Evolutionary conservation across 2,329 filamentous ascomycete species (phyloP), one percentile per base, ranked within the genome.

Genomic region (Ophiocordyceps camponoti-saundersi): DNA sequence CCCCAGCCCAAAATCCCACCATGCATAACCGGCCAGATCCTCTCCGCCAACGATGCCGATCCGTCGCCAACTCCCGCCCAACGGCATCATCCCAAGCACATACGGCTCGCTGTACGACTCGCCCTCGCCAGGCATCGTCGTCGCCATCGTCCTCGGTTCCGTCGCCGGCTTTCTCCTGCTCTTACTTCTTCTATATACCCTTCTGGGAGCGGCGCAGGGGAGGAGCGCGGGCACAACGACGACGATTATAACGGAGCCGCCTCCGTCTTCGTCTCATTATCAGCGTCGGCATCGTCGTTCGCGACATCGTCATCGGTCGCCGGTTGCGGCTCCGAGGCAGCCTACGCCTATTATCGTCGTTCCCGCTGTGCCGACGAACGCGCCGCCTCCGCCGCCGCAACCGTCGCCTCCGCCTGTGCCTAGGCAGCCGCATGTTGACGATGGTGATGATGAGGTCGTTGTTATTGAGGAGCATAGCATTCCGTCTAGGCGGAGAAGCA

Each of bases 81-180:
- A 15, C 32, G 15, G n/a, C 46, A 52, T 62, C 44, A 57, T 67
- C 47, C 64, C 65, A 15, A 53, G 59, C 29, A 53, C 56, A 8
- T 68, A 68, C 56, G 59, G 57, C 50, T 50, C 50, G 20, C 52
- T 58, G 21, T 44, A 61, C 45, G 65, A 51, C 58, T 73, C 56
- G 52, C 69, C 59, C 54, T 56, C 54, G 18, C 72, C 68, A 0
- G 68, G 63, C 49, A 59, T 61, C 45, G 57, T 71, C 15, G 68
- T 59, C 11, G 68, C 61, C 52, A 68, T 70, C 48, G 65, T 68
- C 5, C 59, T 71, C 45, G 68, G 67, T 51, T 62, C 65, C 41
- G 63, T 70, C 44, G 65, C 61, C 26, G 75, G 67, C 46, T 72
- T 78, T 57, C 57, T 77, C 30, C 61, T 79, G 32, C 50, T 77